These are phyloP conservation scores for Monilinia fructigena DNA, from an alignment of 2,329 filamentous ascomycete species.

Conservation along the genomic window DNA sequence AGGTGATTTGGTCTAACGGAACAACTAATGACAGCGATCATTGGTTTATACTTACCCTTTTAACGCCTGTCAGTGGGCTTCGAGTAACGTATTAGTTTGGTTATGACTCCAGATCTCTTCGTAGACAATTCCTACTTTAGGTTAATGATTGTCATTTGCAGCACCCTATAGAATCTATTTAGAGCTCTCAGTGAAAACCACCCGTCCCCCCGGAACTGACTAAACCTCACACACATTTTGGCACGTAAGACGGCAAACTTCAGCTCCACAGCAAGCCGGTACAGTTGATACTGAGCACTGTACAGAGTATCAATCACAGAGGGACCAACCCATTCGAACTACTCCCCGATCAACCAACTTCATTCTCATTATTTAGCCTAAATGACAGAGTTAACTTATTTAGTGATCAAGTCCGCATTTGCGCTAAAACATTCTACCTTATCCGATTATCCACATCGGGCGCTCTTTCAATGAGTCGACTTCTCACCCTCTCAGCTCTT, in stretches of 20 bases:
- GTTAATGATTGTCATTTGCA: conserved; percentile 13
- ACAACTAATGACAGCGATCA: conserved; percentile 16
- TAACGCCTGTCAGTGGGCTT: neutral
- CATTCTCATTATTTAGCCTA: neutral
- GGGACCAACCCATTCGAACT: neutral
- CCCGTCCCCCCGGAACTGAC: neutral
- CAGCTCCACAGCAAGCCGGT: conserved; percentile 17
- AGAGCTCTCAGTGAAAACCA: conserved; percentile 8
- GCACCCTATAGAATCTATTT: conserved; percentile 14
- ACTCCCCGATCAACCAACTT: conserved; percentile 6
- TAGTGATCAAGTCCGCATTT: no score
- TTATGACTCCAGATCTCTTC: conserved; percentile 7
- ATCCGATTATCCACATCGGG: no score
- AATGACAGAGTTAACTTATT: no score
- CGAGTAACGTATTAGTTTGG: neutral
- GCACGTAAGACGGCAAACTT: conserved; percentile 5
- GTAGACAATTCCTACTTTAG: neutral
- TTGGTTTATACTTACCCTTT: conserved; percentile 19
- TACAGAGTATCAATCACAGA: conserved; percentile 8
- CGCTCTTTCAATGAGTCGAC: no score
- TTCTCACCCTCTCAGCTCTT: no score
- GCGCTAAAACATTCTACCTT: no score
- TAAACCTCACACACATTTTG: conserved; percentile 5
- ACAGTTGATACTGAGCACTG: conserved; percentile 13
- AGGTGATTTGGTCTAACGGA: neutral